Base-by-base conservation (phyloP, 352 stramenopile species). In the Phytophthora palmivora region DNA sequence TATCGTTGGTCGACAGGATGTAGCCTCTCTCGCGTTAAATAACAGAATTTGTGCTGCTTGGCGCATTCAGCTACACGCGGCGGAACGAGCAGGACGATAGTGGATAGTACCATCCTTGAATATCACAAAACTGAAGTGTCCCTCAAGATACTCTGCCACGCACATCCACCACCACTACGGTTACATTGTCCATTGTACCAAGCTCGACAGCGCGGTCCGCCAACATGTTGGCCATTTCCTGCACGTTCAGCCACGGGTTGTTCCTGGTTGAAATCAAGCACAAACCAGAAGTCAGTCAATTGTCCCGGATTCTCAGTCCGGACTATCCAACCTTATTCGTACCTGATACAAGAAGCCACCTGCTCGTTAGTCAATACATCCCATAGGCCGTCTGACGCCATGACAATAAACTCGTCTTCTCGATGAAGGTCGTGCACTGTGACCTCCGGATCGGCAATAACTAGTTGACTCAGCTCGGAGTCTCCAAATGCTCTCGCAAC, bases 321-420 rank as follows among this genome's bases (percentile, higher is more conserved):
- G n/a, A n/a, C n/a, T n/a, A n/a, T n/a, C 52, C 26, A 67, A 51
- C 32, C 18, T 41, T 10, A 32, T 28, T 58, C 55, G 38, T 47
- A 88, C 80, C 75, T 76, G 49, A 94, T 84, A 59, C 71, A 84
- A 19, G 65, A 50, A 18, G 76, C 67, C 44, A 91, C 85, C 24
- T 85, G 64, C 16, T 94, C 83, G 51, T 92, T 94, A 11, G 67
- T 76, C 15, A 94, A 62, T 5, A 81, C 74, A 36, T 94, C 85
- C 85, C 85, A 94, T 1, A 94, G 67, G 0, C 85, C 85, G 49
- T 94, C 85, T 2, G 85, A 92, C 0, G 76, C 85, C 32, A 94
- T 72, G 22, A 94, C 73, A 26, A 94, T 84, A 69, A 76, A 92
- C 66, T 92, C 81, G 52, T 94, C 85, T 28, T 82, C 74, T 21